phyloP scores from a whole-genome alignment of 176 grass and related monocot genomes.

The Phoenix roebelenii region DNA sequence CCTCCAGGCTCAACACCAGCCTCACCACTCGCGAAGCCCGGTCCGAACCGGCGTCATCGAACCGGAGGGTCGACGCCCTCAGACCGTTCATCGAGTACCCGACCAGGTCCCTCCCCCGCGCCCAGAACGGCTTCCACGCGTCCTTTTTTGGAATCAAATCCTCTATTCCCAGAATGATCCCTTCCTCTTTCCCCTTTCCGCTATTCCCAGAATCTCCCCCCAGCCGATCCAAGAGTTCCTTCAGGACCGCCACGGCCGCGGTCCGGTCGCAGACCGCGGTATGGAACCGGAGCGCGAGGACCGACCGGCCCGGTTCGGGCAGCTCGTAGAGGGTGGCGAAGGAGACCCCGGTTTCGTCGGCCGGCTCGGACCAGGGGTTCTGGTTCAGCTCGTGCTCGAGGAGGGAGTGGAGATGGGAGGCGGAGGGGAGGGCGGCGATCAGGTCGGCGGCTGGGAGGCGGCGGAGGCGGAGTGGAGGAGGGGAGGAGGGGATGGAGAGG shows the following conservation, averaged over 20 bases:
- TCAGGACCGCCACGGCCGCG: constrained; percentile 32
- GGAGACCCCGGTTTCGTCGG: constrained; percentile 31
- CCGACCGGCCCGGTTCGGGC: constrained; percentile 8
- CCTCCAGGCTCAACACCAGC: constrained; percentile 35
- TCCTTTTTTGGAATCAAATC: constrained; percentile 59
- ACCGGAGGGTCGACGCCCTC: constrained; percentile 50
- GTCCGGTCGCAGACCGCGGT: constrained; percentile 56
- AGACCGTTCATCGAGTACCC: constrained; percentile 89
- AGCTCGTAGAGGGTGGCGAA: constrained; percentile 58
- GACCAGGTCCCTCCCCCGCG: constrained; percentile 65
- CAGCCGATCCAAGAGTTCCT: constrained; percentile 43
- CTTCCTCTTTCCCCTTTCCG: constrained; percentile 24
- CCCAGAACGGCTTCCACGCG: constrained; percentile 81
- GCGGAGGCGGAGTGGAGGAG: not conserved
- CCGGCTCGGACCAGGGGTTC: constrained; percentile 46
- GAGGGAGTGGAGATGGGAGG: constrained; percentile 38
- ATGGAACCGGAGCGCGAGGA: constrained; percentile 64
- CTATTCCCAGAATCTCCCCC: not conserved
- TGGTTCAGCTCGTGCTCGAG: constrained; percentile 78
- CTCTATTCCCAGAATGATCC: constrained; percentile 27
- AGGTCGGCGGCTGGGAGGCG: constrained; percentile 8
- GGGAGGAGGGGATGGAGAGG: constrained; percentile 26
- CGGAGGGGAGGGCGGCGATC: not conserved
- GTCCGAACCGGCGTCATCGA: constrained; percentile 39
- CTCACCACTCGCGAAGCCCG: constrained; percentile 50